phyloP scores from a whole-genome alignment of 1,139 yeast genomes.

The Suhomyces taliae region DNA sequence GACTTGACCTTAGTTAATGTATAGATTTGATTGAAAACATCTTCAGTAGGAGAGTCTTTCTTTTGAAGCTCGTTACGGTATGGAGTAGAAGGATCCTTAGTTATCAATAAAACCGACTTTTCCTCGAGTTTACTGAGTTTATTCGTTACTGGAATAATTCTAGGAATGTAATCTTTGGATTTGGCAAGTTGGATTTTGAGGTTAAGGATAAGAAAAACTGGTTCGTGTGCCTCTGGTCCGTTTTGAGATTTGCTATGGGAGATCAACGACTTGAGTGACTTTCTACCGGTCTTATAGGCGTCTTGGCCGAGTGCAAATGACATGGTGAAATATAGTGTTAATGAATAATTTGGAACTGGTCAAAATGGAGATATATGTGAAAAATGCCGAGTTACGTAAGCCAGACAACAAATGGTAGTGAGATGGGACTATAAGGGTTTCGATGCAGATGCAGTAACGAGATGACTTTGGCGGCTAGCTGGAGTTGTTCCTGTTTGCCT shows the following conservation, averaged over 20 bases:
- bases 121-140: conserved; percentile 48
- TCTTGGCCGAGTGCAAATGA: conserved; percentile 31
- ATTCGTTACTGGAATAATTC: conserved; percentile 63
- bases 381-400: no score
- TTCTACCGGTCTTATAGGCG: conserved; percentile 24
- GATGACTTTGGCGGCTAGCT: no score
- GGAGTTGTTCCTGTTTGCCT: no score
- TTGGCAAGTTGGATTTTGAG: conserved; percentile 49
- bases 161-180: conserved; percentile 58
- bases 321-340: conserved; percentile 1
- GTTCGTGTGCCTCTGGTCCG: conserved; percentile 22
- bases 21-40: conserved; percentile 55
- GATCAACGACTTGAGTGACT: conserved; percentile 38
- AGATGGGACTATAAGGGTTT: no score
- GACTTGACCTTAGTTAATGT: conserved; percentile 57
- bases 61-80: conserved; percentile 49
- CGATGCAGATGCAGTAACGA: no score
- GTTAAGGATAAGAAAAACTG: conserved; percentile 55
- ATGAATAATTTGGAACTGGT: background rate
- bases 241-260: conserved; percentile 26
- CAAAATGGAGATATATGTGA: no score
- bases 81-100: conserved; percentile 65
- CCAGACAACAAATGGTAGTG: no score
- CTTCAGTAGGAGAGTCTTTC: conserved; percentile 56
- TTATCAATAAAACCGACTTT: conserved; percentile 55